Conservation (phyloP, 768 basidiomycete genomes). For the Pleurotus pulmonarius region DNA sequence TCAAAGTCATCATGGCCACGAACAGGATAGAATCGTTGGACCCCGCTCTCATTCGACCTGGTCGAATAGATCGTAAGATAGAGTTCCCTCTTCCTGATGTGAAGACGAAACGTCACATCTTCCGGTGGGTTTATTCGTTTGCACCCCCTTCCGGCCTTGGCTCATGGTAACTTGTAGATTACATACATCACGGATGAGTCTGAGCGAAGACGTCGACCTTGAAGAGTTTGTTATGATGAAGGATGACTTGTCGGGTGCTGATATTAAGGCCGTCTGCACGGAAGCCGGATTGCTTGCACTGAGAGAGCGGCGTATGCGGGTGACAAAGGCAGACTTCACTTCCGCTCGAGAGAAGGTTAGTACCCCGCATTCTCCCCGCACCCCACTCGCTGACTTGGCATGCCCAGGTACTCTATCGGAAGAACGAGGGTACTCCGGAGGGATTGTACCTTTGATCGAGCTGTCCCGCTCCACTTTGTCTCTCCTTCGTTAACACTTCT, state of each 20-base stretch:
- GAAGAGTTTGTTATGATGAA: conserved; percentile 96
- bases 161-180: conserved; percentile 40
- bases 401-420: conserved; percentile 78
- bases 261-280: conserved; percentile 98
- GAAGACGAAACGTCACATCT: conserved; percentile 99
- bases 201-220: conserved; percentile 83
- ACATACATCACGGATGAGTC: conserved; percentile 93
- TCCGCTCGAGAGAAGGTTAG: conserved; percentile 89
- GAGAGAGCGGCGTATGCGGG: conserved; percentile 92
- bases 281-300: conserved; percentile 96
- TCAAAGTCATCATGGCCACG: conserved; percentile 99
- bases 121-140: conserved; percentile 52
- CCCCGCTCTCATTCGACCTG: conserved; percentile 96
- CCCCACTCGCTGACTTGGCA: conserved; percentile 8
- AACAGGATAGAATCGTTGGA: conserved; percentile 97
- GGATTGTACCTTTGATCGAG: conserved; percentile 69
- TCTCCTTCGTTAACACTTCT: background rate
- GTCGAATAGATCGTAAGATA: conserved; percentile 98
- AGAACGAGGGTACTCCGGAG: conserved; percentile 96
- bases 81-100: conserved; percentile 97
- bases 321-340: conserved; percentile 88
- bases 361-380: background rate
- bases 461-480: background rate
- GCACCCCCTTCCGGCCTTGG: background rate
- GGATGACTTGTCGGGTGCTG: conserved; percentile 94